Conservation (phyloP, 345 rosid species). For the Mercurialis annua region DNA sequence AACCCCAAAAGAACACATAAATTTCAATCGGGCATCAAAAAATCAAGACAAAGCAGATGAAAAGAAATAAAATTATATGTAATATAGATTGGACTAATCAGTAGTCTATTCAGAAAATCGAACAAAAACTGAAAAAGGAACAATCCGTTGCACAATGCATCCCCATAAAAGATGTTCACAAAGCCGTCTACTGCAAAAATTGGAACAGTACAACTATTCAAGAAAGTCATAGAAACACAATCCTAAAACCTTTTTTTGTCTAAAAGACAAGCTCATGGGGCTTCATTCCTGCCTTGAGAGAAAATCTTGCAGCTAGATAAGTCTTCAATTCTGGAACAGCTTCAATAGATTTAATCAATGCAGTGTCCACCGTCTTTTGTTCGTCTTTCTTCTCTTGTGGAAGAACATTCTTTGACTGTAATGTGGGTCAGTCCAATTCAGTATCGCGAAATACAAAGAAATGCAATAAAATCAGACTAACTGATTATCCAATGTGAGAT, state of each 20-base stretch:
- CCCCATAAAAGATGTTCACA: background rate
- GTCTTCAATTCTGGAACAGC: slow-evolving; percentile 68
- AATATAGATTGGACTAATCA: background rate
- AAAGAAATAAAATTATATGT: background rate
- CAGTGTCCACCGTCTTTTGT: slow-evolving; percentile 66
- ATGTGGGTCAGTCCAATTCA: background rate
- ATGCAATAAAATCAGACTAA: background rate
- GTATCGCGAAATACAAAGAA: too few species aligned
- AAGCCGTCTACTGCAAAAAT: slow-evolving; percentile 16
- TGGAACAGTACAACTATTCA: slow-evolving; percentile 19
- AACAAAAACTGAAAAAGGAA: background rate
- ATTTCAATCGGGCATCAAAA: background rate
- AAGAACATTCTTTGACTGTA: slow-evolving; percentile 58
- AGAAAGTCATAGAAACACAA: background rate
- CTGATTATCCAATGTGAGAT: background rate
- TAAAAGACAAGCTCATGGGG: slow-evolving; percentile 35
- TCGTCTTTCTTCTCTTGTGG: slow-evolving; percentile 86
- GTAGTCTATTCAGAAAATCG: background rate
- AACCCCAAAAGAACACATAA: too few species aligned
- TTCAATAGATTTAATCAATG: slow-evolving; percentile 63
- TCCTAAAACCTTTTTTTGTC: slow-evolving; percentile 13
- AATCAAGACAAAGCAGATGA: background rate
- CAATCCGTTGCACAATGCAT: slow-evolving; percentile 19
- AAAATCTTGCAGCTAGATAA: slow-evolving; percentile 80
- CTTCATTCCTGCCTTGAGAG: slow-evolving; percentile 40